phyloP scores from a whole-genome alignment of 331 rosid genomes.

The Phaseolus coccineus region DNA sequence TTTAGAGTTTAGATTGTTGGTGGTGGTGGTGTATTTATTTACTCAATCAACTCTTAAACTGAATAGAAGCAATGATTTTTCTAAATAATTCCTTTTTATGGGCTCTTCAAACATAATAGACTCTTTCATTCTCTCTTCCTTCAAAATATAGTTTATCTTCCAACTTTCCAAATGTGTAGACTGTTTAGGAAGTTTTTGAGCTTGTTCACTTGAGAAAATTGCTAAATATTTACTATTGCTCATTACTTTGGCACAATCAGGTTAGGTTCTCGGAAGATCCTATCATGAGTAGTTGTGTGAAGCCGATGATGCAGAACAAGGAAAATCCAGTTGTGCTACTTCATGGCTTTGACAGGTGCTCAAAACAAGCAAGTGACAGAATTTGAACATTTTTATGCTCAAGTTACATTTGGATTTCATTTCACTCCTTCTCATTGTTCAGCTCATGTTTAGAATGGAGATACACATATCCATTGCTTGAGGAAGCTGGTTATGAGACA shows the following conservation, averaged over 20 bases:
- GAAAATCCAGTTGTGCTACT: conserved; percentile 87
- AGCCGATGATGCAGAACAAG: conserved; percentile 59
- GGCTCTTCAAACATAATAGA: background rate
- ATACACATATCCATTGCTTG: conserved; percentile 81
- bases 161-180: background rate
- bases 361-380: conserved; percentile 8
- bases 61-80: background rate
- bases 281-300: conserved; percentile 88
- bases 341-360: conserved; percentile 92
- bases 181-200: background rate
- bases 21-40: background rate
- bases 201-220: background rate
- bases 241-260: conserved; percentile 40
- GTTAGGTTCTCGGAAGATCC: conserved; percentile 63
- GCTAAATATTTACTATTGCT: too few species aligned
- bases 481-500: conserved; percentile 83
- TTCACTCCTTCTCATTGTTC: conserved; percentile 56
- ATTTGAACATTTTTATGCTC: conserved; percentile 23
- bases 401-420: conserved; percentile 43
- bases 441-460: conserved; percentile 99
- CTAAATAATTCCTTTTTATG: background rate
- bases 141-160: background rate
- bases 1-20: background rate
- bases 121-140: background rate
- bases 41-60: background rate